Percentiles rank a stretch among this genome's conserved stretches.
Conservation (phyloP, 2,329 filamentous ascomycete genomes). For the Xylaria arbuscula region DNA sequence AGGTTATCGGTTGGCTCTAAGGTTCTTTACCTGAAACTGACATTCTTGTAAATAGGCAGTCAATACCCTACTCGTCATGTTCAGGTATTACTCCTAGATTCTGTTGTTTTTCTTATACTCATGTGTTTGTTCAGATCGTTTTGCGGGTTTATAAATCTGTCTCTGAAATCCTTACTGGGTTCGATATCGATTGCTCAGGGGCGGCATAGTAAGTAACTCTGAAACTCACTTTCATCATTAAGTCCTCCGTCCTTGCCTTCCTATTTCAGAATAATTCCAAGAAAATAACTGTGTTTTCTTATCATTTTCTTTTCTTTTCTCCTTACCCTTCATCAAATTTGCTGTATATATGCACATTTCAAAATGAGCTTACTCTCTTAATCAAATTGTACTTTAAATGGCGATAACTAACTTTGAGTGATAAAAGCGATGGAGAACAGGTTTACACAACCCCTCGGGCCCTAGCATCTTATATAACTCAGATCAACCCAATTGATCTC, state of each 20-base stretch:
- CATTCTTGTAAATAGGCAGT: constrained; percentile 60
- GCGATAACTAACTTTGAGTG: neutral
- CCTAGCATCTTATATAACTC: constrained; percentile 81
- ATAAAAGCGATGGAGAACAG: constrained; percentile 72
- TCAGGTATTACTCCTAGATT: constrained; percentile 56
- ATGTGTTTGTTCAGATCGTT: constrained; percentile 65
- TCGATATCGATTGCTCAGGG: constrained; percentile 87
- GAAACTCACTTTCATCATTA: too few species aligned
- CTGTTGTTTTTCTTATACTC: constrained; percentile 4
- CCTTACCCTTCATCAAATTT: neutral
- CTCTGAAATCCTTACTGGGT: constrained; percentile 86
- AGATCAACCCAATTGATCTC: constrained; percentile 83
- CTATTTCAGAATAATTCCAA: too few species aligned
- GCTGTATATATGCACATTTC: neutral
- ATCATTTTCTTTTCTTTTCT: neutral
- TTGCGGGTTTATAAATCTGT: constrained; percentile 86
- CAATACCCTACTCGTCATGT: constrained; percentile 87
- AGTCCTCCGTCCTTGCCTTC: too few species aligned
- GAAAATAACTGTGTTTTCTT: too few species aligned
- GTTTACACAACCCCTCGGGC: constrained; percentile 84
- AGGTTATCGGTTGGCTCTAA: constrained; percentile 25
- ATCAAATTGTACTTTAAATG: neutral
- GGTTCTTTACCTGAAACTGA: constrained; percentile 6
- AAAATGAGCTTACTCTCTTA: too few species aligned
- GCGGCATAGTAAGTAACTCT: constrained; percentile 67